A percentile compares a stretch with the other conserved stretches of the same genome.
Conservation (phyloP, 1,284 basidiomycete species). For the Heterobasidion parviporum region DNA sequence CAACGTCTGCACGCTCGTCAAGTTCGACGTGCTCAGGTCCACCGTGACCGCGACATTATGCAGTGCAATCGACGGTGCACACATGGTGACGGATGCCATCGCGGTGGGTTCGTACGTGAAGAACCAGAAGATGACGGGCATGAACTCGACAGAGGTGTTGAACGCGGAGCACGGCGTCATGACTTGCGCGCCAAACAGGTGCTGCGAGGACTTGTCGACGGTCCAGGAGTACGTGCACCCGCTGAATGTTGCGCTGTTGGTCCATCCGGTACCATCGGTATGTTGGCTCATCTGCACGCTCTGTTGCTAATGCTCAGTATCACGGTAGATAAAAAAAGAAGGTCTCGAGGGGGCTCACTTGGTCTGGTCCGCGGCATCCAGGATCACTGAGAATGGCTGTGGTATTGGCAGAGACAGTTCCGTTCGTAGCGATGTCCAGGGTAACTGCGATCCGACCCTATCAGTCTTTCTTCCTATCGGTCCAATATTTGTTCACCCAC, state of each 20-base stretch:
- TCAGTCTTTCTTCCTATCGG: not conserved
- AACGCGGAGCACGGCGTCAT: constrained; percentile 6
- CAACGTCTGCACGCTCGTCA: constrained; percentile 33
- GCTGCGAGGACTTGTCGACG: constrained; percentile 28
- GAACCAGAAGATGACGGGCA: constrained; percentile 49
- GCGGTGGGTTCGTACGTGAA: constrained; percentile 33
- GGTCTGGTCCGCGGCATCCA: constrained; percentile 28
- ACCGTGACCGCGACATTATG: constrained; percentile 26
- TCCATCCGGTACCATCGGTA: constrained; percentile 27
- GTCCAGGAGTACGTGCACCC: constrained; percentile 32
- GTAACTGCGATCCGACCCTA: constrained; percentile 11
- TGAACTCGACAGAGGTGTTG: constrained; percentile 19
- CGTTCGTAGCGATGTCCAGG: constrained; percentile 19
- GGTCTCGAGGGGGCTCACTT: constrained; percentile 18
- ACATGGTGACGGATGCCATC: constrained; percentile 34
- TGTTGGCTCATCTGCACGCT: constrained; percentile 22
- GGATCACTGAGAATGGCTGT: constrained; percentile 37
- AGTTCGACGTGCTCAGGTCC: constrained; percentile 15
- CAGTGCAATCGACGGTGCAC: constrained; percentile 32
- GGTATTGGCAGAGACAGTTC: constrained; percentile 35
- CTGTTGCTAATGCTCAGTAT: not conserved
- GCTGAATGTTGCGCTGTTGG: constrained; percentile 28
- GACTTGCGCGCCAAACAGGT: constrained; percentile 29
- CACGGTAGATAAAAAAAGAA: not conserved
- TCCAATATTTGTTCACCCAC: constrained; percentile 17